Evolutionary conservation across 2,329 filamentous ascomycete species (phyloP), one percentile per base, ranked within the genome.

Genomic region (Talaromyces sp.): DNA sequence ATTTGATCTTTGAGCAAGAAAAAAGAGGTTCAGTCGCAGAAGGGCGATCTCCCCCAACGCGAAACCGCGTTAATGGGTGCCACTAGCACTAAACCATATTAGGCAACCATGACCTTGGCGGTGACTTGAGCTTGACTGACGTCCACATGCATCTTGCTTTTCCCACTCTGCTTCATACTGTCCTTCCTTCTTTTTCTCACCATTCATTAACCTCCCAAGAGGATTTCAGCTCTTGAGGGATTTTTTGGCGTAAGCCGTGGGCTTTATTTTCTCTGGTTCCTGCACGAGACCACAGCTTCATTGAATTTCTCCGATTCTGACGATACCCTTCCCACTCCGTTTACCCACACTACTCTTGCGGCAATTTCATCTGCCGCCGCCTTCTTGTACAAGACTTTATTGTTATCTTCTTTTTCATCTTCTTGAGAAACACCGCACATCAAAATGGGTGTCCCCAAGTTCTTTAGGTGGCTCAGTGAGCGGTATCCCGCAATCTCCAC

Each of bases 391-490:
- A 39, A 35, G 27, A 40, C 16, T 14, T 11, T 27, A 14, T 40
- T 40, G 10, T 20, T 24, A 16, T 47, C 20, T 10, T 48, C 20
- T 48, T n/a, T 27, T 29, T 14, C 3, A 8, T 10, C 19, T 17
- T 4, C 29, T 39, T 24, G 41, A 20, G 29, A 27, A 4, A 44
- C 19, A 49, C 55, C 40, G 51, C 58, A 14, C 33, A 22, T 72
- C 70, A 73, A 57, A 68, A 83, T 85, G 85, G 85, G 87, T 84
- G 86, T 90, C 62, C 80, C 80, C 71, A 96, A 96, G 72, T 96
- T 96, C 81, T 96, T 96, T 80, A 85, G 94, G 84, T 99, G 95
- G 94, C 89, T 99, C 82, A 97, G 92, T 55, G 95, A 99, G 84
- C 88, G 95, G 66, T 99, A 99, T 84, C 94, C 94, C 51, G 87